Base-by-base conservation (phyloP, 1,284 basidiomycete genomes). In the Microstroma glucosiphilum region DNA sequence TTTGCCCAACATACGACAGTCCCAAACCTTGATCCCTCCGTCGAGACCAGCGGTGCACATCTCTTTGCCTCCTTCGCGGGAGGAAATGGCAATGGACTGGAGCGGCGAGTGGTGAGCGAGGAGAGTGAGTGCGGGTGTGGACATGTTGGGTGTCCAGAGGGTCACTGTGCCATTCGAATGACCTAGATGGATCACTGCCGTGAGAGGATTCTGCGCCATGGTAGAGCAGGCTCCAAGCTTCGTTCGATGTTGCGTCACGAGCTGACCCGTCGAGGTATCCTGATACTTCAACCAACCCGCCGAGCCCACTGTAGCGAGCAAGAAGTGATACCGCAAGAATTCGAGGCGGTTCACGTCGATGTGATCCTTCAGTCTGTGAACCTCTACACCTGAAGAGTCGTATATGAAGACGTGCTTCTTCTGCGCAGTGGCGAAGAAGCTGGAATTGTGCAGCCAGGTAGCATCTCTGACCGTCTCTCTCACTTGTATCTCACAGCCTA, bases 381-480 rank as follows among this genome's bases (percentile, higher is more conserved):
- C 81, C 80, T 98, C 96, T 25, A 96, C 88, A 17, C 96, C 94
- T 37, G 63, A 64, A 69, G 92, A 87, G 81, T 98, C 96, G 76
- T 98, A 97, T 63, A 98, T 92, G 81, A 90, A 98, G 19, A 89
- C 89, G 77, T 96, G 92, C 83, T 93, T 91, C 80, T 92, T 91
- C 80, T 98, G 94, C 0, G 94, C 94, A 13, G 96, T 92, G 1
- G 94, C 96, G 76, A 89, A 92, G 81, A 89, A 91, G 0, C 88
- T 88, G 61, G 94, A 89, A 73, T 93, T 91, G 77, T 97, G 93
- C 11, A 99, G 82, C 80, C 93, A 98, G 26, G 89, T 91, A 80
- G 97, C 89, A 79, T 96, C 93, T 68, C 92, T 72, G 71, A 84
- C 89, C 84, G 90, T 92, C 81, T 97, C 94, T 63, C 86, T 85